Evolutionary conservation across 2,329 filamentous ascomycete species (phyloP).

Genomic region (Fusarium continuum): DNA sequence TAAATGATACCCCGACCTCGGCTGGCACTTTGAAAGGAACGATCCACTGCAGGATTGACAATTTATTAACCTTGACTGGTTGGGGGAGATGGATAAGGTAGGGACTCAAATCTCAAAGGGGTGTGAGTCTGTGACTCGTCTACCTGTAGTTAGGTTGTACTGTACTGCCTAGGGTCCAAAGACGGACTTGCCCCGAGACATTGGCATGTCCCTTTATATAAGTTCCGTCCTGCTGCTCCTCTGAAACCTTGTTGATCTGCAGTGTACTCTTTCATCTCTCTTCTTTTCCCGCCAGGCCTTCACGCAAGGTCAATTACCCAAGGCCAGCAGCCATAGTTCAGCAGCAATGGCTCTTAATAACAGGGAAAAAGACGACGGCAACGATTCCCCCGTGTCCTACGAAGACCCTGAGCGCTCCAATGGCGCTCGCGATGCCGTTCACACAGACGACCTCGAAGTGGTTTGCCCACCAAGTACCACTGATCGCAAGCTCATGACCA

Average conservation of each 20-base stretch:
- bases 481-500: slow-evolving; percentile 71
- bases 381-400: slow-evolving; percentile 34
- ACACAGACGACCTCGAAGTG: slow-evolving; percentile 34
- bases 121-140: slow-evolving; percentile 25
- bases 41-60: slow-evolving; percentile 18
- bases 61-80: slow-evolving; percentile 14
- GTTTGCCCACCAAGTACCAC: slow-evolving; percentile 64
- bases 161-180: slow-evolving; percentile 4
- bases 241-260: slow-evolving; percentile 10
- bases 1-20: slow-evolving; percentile 31
- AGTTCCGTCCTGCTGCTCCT: slow-evolving; percentile 8
- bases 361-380: slow-evolving; percentile 33
- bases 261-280: not conserved
- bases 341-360: slow-evolving; percentile 27
- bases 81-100: not conserved
- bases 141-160: not conserved
- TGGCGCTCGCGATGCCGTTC: slow-evolving; percentile 8
- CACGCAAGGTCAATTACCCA: not conserved
- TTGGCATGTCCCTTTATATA: slow-evolving; percentile 24
- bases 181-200: slow-evolving; percentile 28
- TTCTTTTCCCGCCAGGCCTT: not conserved
- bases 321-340: not conserved
- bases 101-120: too few species aligned
- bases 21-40: slow-evolving; percentile 10
- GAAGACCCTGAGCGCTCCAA: slow-evolving; percentile 38